Percentiles rank a stretch among this genome's conserved stretches.
These are phyloP conservation scores for Pezicula radicicola DNA, from an alignment of 2,329 filamentous ascomycete species.

Conservation along the genomic window DNA sequence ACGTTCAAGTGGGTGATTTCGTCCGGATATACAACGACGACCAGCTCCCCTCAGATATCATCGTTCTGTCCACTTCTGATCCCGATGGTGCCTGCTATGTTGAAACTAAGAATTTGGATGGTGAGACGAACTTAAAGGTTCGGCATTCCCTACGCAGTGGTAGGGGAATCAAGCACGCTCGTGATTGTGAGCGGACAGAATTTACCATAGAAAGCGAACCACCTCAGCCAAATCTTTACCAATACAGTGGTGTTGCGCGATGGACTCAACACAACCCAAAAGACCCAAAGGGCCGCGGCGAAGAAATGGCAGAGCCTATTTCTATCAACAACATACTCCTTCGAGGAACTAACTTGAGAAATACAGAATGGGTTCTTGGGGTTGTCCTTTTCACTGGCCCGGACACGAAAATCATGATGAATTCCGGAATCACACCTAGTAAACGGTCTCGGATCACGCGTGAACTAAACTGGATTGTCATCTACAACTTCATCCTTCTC, in stretches of 20 bases:
- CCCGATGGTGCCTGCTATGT: constrained; percentile 94
- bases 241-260: constrained; percentile 85
- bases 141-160: constrained; percentile 87
- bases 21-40: constrained; percentile 96
- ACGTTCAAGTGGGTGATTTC: constrained; percentile 90
- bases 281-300: constrained; percentile 57
- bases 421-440: constrained; percentile 89
- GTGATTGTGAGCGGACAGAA: constrained; percentile 85
- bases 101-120: constrained; percentile 97
- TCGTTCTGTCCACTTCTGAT: constrained; percentile 91
- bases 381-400: constrained; percentile 92
- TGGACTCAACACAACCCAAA: constrained; percentile 75
- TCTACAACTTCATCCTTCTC: constrained; percentile 92
- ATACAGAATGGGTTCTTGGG: constrained; percentile 94
- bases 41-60: constrained; percentile 88
- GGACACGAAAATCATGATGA: constrained; percentile 99
- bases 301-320: constrained; percentile 87
- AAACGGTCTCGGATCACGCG: constrained; percentile 90
- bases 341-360: constrained; percentile 87
- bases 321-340: constrained; percentile 94
- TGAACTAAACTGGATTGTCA: constrained; percentile 94
- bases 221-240: constrained; percentile 90
- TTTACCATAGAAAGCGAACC: constrained; percentile 89
- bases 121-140: constrained; percentile 96
- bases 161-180: constrained; percentile 77